Conservation (phyloP, 192 early-diverging fungal species). For the Backusella luteola region DNA sequence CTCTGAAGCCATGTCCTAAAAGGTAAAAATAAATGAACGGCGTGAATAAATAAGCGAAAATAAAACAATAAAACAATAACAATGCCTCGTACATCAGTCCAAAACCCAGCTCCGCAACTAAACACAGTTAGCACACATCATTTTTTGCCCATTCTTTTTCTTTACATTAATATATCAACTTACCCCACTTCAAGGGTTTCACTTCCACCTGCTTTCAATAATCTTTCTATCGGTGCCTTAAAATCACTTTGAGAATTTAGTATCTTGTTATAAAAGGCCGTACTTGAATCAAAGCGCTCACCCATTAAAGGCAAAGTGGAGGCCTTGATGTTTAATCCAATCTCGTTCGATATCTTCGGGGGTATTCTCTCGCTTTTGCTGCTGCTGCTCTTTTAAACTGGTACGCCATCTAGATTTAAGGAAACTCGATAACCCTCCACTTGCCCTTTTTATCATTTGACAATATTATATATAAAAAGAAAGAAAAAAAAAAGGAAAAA, state of each 20-base stretch:
- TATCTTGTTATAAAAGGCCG: not conserved
- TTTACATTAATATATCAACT: not conserved
- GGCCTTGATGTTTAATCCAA: conserved; percentile 16
- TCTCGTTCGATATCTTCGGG: conserved; percentile 20
- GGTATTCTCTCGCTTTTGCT: conserved; percentile 12
- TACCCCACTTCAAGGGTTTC: conserved; percentile 27
- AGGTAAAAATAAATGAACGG: not conserved
- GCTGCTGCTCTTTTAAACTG: not conserved
- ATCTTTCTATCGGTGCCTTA: conserved; percentile 19
- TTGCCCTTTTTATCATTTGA: conserved; percentile 8
- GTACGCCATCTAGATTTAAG: conserved; percentile 1
- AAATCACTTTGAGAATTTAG: conserved; percentile 12
- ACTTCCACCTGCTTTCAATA: conserved; percentile 18
- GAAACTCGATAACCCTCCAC: not conserved
- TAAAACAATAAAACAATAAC: not conserved
- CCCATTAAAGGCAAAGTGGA: conserved; percentile 24
- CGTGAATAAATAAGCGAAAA: not conserved
- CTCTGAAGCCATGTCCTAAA: conserved; percentile 21
- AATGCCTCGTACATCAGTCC: conserved; percentile 20
- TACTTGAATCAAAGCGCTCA: not conserved
- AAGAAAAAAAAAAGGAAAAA: not conserved
- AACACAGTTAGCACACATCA: not conserved
- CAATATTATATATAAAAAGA: not conserved
- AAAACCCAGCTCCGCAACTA: conserved; percentile 27
- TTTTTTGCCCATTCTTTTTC: not conserved